Evolutionary conservation across 257 asterid genomes (phyloP).

Genomic region (Perilla frutescens): DNA sequence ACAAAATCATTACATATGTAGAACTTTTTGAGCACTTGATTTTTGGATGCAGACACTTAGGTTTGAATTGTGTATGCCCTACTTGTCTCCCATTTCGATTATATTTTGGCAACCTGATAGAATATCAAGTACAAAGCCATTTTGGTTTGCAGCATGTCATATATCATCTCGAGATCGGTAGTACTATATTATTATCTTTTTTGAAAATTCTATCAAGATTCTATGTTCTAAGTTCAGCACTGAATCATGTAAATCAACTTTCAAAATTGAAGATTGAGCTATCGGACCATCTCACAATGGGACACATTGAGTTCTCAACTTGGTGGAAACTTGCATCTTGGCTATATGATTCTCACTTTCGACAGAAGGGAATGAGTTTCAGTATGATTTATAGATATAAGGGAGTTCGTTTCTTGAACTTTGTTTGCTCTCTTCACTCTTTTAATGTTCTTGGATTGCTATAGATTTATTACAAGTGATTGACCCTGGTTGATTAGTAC

Average conservation of each 20-base stretch:
- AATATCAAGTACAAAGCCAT: neutral
- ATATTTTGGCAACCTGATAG: too few species aligned
- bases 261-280: neutral
- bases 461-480: neutral
- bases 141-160: neutral
- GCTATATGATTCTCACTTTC: neutral
- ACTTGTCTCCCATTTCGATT: neutral
- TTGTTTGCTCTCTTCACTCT: neutral
- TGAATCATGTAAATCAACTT: too few species aligned
- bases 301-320: neutral
- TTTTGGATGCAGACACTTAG: neutral
- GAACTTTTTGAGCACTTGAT: neutral
- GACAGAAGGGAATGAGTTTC: neutral
- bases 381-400: neutral
- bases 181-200: too few species aligned
- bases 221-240: neutral
- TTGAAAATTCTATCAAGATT: neutral
- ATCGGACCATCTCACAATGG: neutral
- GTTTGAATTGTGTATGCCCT: neutral
- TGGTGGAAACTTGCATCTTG: neutral
- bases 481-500: constrained; percentile 8
- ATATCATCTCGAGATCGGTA: neutral
- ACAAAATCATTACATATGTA: neutral
- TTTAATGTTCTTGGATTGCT: neutral
- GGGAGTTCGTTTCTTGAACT: neutral